These are phyloP conservation scores for Strobilomyces dryophilus DNA, from an alignment of 768 basidiomycete genomes.

Conservation along the genomic window DNA sequence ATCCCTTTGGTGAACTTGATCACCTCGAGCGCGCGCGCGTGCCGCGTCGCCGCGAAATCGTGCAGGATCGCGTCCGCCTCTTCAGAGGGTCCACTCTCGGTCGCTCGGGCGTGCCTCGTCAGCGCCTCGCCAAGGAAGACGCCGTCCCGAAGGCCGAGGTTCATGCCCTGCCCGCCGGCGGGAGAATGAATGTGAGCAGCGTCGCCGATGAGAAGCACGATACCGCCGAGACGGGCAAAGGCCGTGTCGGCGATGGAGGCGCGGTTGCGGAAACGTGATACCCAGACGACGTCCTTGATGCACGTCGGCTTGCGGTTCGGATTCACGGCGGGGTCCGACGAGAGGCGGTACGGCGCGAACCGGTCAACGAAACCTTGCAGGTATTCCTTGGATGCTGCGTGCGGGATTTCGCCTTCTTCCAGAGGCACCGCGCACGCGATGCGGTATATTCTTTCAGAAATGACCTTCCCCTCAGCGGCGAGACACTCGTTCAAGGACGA, in stretches of 20 bases:
- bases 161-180: slow-evolving; percentile 55
- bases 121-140: slow-evolving; percentile 43
- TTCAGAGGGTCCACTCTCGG: slow-evolving; percentile 1
- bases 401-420: slow-evolving; percentile 33
- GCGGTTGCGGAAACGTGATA: slow-evolving; percentile 42
- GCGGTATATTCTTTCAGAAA: slow-evolving; percentile 31
- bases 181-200: slow-evolving; percentile 56
- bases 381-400: slow-evolving; percentile 38
- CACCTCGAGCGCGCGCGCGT: slow-evolving; percentile 37
- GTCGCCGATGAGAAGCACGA: slow-evolving; percentile 36
- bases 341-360: slow-evolving; percentile 33
- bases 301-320: slow-evolving; percentile 20
- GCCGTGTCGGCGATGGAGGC: slow-evolving; percentile 40
- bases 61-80: slow-evolving; percentile 31
- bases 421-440: slow-evolving; percentile 38
- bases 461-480: slow-evolving; percentile 4
- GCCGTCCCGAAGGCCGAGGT: slow-evolving; percentile 53
- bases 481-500: slow-evolving; percentile 20
- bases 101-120: slow-evolving; percentile 30
- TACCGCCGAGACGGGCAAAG: slow-evolving; percentile 30
- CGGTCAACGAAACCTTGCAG: slow-evolving; percentile 41
- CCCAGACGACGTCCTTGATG: slow-evolving; percentile 40
- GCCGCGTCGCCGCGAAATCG: slow-evolving; percentile 34
- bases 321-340: slow-evolving; percentile 34
- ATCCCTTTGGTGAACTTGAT: slow-evolving; percentile 40